A percentile compares a stretch with the other conserved stretches of the same genome.
Evolutionary conservation across 495 filamentous ascomycete genomes (phyloP).

Genomic region (Eremomyces bilateralis): DNA sequence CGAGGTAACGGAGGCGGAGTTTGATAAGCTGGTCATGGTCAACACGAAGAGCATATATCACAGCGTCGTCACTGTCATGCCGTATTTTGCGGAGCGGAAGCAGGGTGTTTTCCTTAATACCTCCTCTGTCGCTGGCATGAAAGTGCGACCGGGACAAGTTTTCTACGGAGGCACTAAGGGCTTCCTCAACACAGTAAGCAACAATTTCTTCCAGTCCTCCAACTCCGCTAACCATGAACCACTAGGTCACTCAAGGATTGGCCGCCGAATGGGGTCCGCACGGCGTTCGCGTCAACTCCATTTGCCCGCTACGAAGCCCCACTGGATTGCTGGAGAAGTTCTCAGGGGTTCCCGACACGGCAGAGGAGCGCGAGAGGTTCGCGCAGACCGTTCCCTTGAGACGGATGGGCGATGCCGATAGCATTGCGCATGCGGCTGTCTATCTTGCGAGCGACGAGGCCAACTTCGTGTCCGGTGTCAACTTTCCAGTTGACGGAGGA

Average conservation of each 20-base stretch:
- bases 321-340: constrained; percentile 1
- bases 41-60: constrained; percentile 7
- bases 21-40: constrained; percentile 3
- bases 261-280: constrained; percentile 1
- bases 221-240: background rate
- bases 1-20: constrained; percentile 5
- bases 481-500: constrained; percentile 2
- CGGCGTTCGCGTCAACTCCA: constrained; percentile 1
- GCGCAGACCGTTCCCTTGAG: background rate
- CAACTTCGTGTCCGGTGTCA: background rate
- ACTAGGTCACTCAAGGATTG: constrained; percentile 1
- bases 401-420: background rate
- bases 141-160: constrained; percentile 2
- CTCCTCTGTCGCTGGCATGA: constrained; percentile 2
- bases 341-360: background rate
- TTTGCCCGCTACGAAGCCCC: background rate
- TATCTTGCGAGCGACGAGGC: constrained; percentile 2
- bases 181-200: constrained; percentile 2
- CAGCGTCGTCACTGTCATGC: constrained; percentile 3
- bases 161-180: constrained; percentile 4
- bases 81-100: constrained; percentile 5
- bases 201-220: background rate
- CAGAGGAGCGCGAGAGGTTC: background rate
- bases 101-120: constrained; percentile 1
- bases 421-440: background rate